Evolutionary conservation across 2,329 filamentous ascomycete genomes (phyloP), one percentile per base, ranked within the genome.

Genomic region (Penicillium sp.): DNA sequence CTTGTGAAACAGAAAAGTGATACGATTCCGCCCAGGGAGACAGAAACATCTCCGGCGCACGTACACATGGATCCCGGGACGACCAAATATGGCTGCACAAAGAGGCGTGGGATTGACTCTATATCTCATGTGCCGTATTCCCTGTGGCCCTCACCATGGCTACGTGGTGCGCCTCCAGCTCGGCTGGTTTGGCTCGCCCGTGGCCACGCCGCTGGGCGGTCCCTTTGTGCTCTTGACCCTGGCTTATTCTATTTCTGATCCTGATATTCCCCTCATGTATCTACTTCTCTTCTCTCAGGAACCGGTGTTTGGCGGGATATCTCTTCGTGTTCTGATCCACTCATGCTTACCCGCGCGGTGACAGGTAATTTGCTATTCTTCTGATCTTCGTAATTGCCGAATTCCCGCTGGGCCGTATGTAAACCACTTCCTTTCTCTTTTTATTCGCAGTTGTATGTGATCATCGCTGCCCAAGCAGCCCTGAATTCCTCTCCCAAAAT

Each of bases 401-500:
- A 23, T 8, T 37, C 3, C 3, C 5, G 9, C 33, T 12, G 20
- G 33, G 15, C 18, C 18, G 4, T 5, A 12, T 20, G 33, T 20
- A 37, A 23, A 6, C 15, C 18, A 12, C 15, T 18, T 33, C 6
- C n/a, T 10, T 5, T 32, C 15, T 28, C 3, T 6, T 28, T 32
- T 23, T 37, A 23, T 4, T 37, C 15, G 33, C 23, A 37, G 12
- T 20, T 20, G 9, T 12, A 23, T 37, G 33, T 28, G 3, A 9
- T 56, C 66, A 93, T 62, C 86, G 80, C 61, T 87, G 85, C 55
- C 82, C 81, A 57, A 95, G 73, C 50, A 78, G 77, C 46, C 77
- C 77, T 67, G 88, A 87, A 67, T 95, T 86, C 60, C 86, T 78
- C 51, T 86, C 74, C 92, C 92, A 97, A 64, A 95, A 95, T 54